phyloP scores from a whole-genome alignment of 1,284 basidiomycete genomes.

The Pterulicium gracile region DNA sequence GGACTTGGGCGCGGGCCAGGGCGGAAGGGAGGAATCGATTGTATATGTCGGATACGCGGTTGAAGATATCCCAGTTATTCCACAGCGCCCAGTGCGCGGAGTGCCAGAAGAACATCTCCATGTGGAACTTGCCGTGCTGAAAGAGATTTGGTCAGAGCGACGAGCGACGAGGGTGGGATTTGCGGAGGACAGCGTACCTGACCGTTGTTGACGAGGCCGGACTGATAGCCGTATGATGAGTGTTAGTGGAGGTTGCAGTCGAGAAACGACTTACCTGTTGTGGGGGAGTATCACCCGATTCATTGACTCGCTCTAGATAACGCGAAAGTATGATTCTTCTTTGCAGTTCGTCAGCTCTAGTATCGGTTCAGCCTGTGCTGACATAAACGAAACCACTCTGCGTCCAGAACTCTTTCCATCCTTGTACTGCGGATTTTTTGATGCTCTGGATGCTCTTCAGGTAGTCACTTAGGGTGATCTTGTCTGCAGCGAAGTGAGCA shows the following conservation, averaged over 20 bases:
- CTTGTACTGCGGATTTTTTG: no score
- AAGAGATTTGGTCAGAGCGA: conserved; percentile 6
- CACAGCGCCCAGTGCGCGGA: conserved; percentile 48
- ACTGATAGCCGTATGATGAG: conserved; percentile 22
- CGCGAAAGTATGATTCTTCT: conserved; percentile 44
- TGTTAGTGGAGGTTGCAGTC: conserved; percentile 1
- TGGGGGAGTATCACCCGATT: conserved; percentile 42
- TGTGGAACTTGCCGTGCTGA: conserved; percentile 36
- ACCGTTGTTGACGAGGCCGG: conserved; percentile 46
- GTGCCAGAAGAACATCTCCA: conserved; percentile 59
- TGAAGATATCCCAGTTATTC: conserved; percentile 46
- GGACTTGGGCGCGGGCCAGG: conserved; percentile 33
- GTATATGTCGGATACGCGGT: conserved; percentile 33
- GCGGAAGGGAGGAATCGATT: conserved; percentile 35
- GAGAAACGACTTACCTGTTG: conserved; percentile 36
- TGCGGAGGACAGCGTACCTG: conserved; percentile 30
- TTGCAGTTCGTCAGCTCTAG: conserved; percentile 43
- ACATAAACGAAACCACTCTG: conserved; percentile 43
- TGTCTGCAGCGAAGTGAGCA: no score
- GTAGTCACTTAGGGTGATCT: no score
- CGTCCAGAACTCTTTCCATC: conserved; percentile 43
- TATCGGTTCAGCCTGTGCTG: conserved; percentile 34
- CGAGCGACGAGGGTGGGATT: neutral
- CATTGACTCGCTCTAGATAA: conserved; percentile 49
- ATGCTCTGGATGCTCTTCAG: no score